Conservation (phyloP, 306 rosid genomes). For the Dalbergia cochinchinensis region DNA sequence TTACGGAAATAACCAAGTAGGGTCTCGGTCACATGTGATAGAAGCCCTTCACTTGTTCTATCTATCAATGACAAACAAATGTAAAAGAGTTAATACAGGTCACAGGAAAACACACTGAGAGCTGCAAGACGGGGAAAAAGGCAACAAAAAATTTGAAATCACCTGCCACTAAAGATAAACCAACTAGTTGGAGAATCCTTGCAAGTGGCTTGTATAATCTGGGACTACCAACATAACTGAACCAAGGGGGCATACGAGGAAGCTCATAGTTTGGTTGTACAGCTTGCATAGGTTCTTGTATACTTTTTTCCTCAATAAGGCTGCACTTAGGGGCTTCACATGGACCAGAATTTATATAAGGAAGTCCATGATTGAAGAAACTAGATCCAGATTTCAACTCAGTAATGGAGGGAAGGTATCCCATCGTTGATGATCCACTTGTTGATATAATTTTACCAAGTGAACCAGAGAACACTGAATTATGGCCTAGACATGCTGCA, state of each 20-base stretch:
- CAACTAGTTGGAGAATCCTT: constrained; percentile 87
- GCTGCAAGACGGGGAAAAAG: constrained; percentile 39
- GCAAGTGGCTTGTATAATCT: constrained; percentile 82
- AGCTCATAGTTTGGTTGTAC: constrained; percentile 61
- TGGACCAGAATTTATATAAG: constrained; percentile 51
- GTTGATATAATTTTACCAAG: constrained; percentile 65
- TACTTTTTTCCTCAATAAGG: constrained; percentile 57
- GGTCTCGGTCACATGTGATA: constrained; percentile 70
- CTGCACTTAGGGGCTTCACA: constrained; percentile 53
- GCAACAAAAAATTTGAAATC: constrained; percentile 41
- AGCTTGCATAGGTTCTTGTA: constrained; percentile 45
- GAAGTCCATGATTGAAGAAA: constrained; percentile 52
- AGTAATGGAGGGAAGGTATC: constrained; percentile 78
- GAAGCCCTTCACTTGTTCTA: constrained; percentile 64
- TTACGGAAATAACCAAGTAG: constrained; percentile 79
- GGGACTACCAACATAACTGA: constrained; percentile 67
- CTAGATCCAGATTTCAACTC: constrained; percentile 80
- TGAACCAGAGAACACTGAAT: constrained; percentile 81
- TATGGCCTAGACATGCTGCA: constrained; percentile 82
- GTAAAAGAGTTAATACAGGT: constrained; percentile 33
- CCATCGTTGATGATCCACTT: constrained; percentile 67
- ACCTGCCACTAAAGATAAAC: constrained; percentile 85
- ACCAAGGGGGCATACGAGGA: constrained; percentile 99
- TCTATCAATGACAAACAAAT: constrained; percentile 59
- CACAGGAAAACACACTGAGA: constrained; percentile 29